Base-by-base conservation (phyloP, 164 flowering plant species). In the Vitis cinerea region DNA sequence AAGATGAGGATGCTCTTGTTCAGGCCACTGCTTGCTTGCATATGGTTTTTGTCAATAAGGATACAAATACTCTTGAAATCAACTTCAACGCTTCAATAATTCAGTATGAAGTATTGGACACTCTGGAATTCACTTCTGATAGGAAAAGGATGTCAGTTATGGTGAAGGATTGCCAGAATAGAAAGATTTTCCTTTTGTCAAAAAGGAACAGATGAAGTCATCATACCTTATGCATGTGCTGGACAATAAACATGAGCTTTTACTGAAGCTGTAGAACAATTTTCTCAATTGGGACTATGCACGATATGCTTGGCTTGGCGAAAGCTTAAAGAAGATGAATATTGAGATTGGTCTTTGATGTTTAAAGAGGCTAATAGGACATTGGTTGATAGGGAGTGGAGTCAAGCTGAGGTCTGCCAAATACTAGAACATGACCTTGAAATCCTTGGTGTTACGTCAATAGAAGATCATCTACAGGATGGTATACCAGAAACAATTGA, bases 1-100 rank as follows among this genome's bases (percentile, higher is more conserved):
- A 96, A 85, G 99, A 96, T 83, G 99, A 96, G 84, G 99, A 19
- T 19, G 98, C 99, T 71, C 94, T 96, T 79, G 99, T 96, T 65
- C 84, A 82, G 59, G 99, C 98, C 72, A 97, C 98, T 72, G 92
- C 98, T 68, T 65, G 71, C 68, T 76, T 96, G 85, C 83, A 93
- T 77, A 87, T 96, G 98, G 85, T 83, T 78, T 83, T 89, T 66
- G 23, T 83, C 60, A 83, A 81, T 63, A 96, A 78, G 78, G 89
- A 61, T 19, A 84, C 81, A 58, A 93, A 87, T 84, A 74, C 84
- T 79, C 80, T 93, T 70, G 97, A 93, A 67, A 77, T 93, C 71
- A 90, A 86, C 65, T 87, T 83, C 69, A 86, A 93, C 77, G 83
- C 73, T 59, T 77, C 86, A 10, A 16, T 75, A 29, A 44, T 85